Conservation (phyloP, 192 early-diverging fungal species). For the Chytriomyces sp. region DNA sequence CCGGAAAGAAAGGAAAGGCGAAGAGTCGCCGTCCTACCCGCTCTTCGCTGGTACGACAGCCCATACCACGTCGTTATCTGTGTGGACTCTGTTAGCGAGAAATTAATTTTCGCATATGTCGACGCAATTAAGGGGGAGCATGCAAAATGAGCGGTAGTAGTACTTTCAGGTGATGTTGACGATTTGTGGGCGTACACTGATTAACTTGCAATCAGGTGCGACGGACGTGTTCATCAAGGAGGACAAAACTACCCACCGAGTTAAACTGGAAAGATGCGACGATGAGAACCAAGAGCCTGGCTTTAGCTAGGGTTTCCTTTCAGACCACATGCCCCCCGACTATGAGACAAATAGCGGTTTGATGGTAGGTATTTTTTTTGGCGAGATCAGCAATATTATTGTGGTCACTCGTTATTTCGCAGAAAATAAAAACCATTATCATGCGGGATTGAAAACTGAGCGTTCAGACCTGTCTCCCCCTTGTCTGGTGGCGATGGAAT, state of each 20-base stretch:
- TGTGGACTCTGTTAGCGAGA: slow-evolving; percentile 45
- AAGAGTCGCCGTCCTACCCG: slow-evolving; percentile 81
- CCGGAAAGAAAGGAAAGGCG: neutral
- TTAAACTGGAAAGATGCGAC: slow-evolving; percentile 61
- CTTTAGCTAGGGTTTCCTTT: slow-evolving; percentile 76
- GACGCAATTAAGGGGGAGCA: slow-evolving; percentile 75
- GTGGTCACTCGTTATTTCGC: neutral
- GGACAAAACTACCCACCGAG: slow-evolving; percentile 20
- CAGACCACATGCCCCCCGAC: slow-evolving; percentile 72
- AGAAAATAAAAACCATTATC: neutral
- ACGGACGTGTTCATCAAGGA: neutral
- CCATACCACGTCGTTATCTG: slow-evolving; percentile 6
- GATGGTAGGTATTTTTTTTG: slow-evolving; percentile 31
- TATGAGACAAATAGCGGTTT: slow-evolving; percentile 64
- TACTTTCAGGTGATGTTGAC: slow-evolving; percentile 56
- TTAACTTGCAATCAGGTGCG: neutral
- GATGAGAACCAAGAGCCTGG: slow-evolving; percentile 84
- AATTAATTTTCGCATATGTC: slow-evolving; percentile 86
- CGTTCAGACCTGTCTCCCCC: neutral
- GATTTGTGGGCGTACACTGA: slow-evolving; percentile 18
- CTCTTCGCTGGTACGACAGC: slow-evolving; percentile 31
- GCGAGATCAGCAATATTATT: slow-evolving; percentile 45
- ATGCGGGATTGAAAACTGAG: neutral
- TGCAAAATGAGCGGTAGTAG: slow-evolving; percentile 80
- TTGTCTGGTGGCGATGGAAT: neutral